A percentile compares a stretch with the other conserved stretches of the same genome.
Conservation (phyloP, 805 yeast genomes). For the Phaffomyces thermotolerans region DNA sequence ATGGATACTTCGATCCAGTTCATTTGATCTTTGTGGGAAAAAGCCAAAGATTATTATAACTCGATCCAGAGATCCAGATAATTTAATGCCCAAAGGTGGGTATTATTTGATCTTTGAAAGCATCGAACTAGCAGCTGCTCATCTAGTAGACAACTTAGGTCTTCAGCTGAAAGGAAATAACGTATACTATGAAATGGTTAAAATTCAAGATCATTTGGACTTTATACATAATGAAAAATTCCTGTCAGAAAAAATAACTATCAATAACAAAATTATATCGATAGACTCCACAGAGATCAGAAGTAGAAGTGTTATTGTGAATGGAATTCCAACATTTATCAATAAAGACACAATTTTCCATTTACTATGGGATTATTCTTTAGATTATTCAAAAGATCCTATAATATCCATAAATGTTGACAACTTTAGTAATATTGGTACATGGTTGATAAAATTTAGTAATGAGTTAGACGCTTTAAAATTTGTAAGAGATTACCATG, state of each 20-base stretch:
- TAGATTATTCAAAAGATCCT: conserved; percentile 24
- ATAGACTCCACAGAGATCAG: conserved; percentile 1
- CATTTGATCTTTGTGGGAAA: conserved; percentile 24
- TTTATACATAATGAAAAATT: conserved; percentile 5
- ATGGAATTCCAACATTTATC: conserved; percentile 41
- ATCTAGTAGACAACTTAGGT: conserved; percentile 41
- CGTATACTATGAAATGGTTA: conserved; percentile 39
- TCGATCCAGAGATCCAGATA: conserved; percentile 42
- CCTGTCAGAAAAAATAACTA: background rate
- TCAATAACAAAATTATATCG: background rate
- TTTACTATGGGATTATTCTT: conserved; percentile 43
- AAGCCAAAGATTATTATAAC: conserved; percentile 32
- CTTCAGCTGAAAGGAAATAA: conserved; percentile 45
- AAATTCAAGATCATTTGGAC: conserved; percentile 12
- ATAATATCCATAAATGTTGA: conserved; percentile 10
- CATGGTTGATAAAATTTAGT: conserved; percentile 38
- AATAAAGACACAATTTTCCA: conserved; percentile 28
- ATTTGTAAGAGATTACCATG: conserved; percentile 49
- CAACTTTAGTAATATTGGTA: conserved; percentile 5
- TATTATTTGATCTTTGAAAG: conserved; percentile 48
- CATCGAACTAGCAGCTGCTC: conserved; percentile 42
- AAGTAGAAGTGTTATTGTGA: conserved; percentile 31
- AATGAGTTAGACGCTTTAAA: conserved; percentile 38
- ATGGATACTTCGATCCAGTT: conserved; percentile 24
- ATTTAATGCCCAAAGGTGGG: conserved; percentile 37